phyloP scores from a whole-genome alignment of 2,329 filamentous ascomycete species.

The Neonectria magnoliae region DNA sequence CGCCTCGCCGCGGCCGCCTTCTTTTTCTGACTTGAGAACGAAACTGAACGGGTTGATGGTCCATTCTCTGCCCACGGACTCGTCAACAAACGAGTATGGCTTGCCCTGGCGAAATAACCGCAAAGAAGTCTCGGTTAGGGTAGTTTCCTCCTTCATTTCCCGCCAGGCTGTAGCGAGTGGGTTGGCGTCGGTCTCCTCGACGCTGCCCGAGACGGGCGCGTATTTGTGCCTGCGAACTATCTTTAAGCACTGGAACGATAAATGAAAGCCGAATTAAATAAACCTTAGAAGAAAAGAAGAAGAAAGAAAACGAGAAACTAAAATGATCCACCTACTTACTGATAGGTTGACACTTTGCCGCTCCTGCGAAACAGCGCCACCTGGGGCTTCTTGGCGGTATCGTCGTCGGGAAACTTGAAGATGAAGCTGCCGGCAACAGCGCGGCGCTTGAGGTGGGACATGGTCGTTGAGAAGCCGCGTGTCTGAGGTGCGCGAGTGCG shows the following conservation, averaged over 20 bases:
- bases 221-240: slow-evolving; percentile 59
- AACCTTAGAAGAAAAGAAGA: neutral
- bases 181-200: slow-evolving; percentile 62
- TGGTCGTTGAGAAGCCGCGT: slow-evolving; percentile 25
- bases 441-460: slow-evolving; percentile 42
- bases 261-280: neutral
- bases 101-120: slow-evolving; percentile 66
- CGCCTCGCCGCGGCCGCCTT: slow-evolving; percentile 49
- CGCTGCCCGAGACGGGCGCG: slow-evolving; percentile 70
- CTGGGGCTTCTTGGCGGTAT: slow-evolving; percentile 50
- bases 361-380: slow-evolving; percentile 73
- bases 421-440: slow-evolving; percentile 62
- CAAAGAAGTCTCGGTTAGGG: slow-evolving; percentile 57
- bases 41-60: slow-evolving; percentile 72
- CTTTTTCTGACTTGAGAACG: slow-evolving; percentile 52
- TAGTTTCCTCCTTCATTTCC: slow-evolving; percentile 71
- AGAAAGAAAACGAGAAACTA: neutral
- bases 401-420: slow-evolving; percentile 54
- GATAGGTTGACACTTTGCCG: slow-evolving; percentile 67
- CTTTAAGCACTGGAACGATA: neutral
- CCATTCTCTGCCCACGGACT: slow-evolving; percentile 65
- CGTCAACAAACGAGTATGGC: slow-evolving; percentile 66
- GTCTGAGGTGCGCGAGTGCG: neutral
- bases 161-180: slow-evolving; percentile 69
- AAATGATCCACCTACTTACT: slow-evolving; percentile 52